phyloP scores from a whole-genome alignment of 2,329 filamentous ascomycete genomes.

The Cladosporium oxysporum region DNA sequence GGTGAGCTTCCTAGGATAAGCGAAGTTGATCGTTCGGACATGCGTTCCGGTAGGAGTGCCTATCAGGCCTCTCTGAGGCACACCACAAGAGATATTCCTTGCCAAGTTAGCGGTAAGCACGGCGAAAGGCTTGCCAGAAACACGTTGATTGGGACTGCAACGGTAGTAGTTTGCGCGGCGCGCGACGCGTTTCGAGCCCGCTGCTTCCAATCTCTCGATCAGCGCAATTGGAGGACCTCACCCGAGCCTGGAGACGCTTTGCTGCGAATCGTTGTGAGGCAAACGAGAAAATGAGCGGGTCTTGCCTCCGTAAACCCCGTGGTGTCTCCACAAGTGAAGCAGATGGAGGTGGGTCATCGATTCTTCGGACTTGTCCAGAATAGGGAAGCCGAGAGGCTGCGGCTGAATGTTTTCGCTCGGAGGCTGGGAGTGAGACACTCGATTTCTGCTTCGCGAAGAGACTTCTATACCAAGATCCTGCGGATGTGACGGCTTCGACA shows the following conservation, averaged over 20 bases:
- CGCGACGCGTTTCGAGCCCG: neutral
- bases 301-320: constrained; percentile 5
- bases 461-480: neutral
- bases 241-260: neutral
- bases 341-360: constrained; percentile 13
- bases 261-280: neutral
- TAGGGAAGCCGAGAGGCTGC: neutral
- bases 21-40: neutral
- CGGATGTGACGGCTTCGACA: neutral
- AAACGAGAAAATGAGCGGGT: neutral
- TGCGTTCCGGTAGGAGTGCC: neutral
- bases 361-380: neutral
- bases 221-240: neutral
- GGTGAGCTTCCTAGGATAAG: neutral
- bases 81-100: neutral
- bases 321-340: constrained; percentile 11
- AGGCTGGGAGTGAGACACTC: neutral
- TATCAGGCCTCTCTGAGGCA: neutral
- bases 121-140: neutral
- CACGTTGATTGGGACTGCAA: neutral
- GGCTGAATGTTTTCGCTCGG: neutral
- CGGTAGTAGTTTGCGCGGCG: too few relatives aligned
- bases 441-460: neutral
- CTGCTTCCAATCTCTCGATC: neutral
- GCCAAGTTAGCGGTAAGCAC: neutral